These are phyloP conservation scores for Tricholoma matsutake DNA, from an alignment of 768 basidiomycete genomes.

Conservation along the genomic window DNA sequence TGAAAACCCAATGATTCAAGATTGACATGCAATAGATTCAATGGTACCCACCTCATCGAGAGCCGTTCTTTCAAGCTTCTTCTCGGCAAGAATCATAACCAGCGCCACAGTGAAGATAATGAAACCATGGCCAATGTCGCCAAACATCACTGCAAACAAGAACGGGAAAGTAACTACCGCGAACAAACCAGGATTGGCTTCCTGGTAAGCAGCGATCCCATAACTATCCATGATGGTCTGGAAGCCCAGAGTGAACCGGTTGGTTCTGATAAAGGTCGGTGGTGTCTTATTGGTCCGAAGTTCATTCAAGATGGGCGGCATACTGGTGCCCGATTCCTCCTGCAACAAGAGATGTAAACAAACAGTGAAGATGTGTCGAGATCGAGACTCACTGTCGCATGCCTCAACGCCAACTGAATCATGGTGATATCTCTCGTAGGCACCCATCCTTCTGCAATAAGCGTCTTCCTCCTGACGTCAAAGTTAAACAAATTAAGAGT, in stretches of 20 bases:
- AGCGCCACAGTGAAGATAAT: conserved; percentile 76
- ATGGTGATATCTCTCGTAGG: conserved; percentile 85
- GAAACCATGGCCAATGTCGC: conserved; percentile 94
- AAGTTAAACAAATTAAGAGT: conserved; percentile 95
- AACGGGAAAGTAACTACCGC: conserved; percentile 94
- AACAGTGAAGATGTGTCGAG: not conserved
- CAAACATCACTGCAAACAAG: conserved; percentile 99
- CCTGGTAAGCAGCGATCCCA: conserved; percentile 91
- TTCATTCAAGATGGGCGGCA: conserved; percentile 91
- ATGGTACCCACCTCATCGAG: conserved; percentile 62
- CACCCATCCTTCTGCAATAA: conserved; percentile 97
- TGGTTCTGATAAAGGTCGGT: conserved; percentile 92
- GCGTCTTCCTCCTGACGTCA: conserved; percentile 88
- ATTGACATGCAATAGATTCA: not conserved
- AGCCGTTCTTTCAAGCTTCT: conserved; percentile 66
- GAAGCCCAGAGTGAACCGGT: conserved; percentile 96
- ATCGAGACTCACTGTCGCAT: conserved; percentile 66
- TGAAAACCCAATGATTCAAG: conserved; percentile 5
- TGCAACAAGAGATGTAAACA: conserved; percentile 23
- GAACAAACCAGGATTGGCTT: conserved; percentile 95
- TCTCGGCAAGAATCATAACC: conserved; percentile 87
- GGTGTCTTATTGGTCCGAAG: conserved; percentile 87
- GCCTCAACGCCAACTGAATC: conserved; percentile 84
- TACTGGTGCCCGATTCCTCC: conserved; percentile 90
- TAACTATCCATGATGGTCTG: conserved; percentile 99